Evolutionary conservation across 2,329 filamentous ascomycete genomes (phyloP).

Genomic region (Cordyceps tenuipes): DNA sequence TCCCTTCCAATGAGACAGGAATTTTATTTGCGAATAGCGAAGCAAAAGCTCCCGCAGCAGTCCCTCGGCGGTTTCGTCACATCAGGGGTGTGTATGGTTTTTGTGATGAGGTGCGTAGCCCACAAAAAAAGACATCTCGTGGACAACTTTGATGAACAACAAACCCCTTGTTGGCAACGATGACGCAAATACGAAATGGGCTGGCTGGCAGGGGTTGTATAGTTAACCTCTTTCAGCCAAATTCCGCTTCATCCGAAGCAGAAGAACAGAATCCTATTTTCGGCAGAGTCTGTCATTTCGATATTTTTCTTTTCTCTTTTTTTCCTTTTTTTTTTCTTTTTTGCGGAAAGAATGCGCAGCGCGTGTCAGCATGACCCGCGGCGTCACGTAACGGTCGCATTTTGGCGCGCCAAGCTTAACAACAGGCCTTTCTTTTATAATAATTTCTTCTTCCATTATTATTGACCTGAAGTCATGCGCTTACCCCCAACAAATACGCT

Average conservation of each 20-base stretch:
- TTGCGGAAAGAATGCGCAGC: too few species aligned
- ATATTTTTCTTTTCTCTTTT: too few species aligned
- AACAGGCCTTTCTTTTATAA: neutral
- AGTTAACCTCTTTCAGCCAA: neutral
- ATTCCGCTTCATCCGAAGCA: neutral
- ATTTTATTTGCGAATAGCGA: neutral
- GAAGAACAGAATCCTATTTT: neutral
- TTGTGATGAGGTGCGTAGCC: neutral
- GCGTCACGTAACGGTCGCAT: too few species aligned
- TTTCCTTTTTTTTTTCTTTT: too few species aligned
- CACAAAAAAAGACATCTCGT: neutral
- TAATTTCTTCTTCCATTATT: neutral
- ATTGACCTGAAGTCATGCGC: neutral
- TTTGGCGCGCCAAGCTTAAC: neutral
- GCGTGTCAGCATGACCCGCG: too few species aligned
- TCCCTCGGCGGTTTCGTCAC: neutral
- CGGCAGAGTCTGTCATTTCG: too few species aligned
- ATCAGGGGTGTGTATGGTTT: neutral
- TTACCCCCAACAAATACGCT: neutral
- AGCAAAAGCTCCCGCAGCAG: neutral
- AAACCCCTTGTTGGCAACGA: neutral
- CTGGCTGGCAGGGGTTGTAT: neutral
- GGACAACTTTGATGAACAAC: neutral
- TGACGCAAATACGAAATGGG: neutral
- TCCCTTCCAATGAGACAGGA: neutral